Evolutionary conservation across 2,329 filamentous ascomycete genomes (phyloP).

Genomic region (Phaeosphaeria sp.): DNA sequence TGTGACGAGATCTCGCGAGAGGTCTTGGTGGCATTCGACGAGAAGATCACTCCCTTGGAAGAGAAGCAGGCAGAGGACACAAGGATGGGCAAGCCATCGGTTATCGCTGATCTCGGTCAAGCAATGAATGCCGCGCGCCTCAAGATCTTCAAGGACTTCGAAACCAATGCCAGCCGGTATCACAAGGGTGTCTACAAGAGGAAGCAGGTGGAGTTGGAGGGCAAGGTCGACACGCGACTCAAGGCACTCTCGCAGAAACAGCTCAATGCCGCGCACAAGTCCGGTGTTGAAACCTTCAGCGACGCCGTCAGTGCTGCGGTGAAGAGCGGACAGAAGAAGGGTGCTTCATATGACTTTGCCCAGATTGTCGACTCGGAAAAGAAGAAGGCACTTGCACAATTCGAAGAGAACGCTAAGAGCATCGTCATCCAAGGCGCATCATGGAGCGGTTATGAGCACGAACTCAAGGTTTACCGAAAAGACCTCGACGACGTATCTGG

Average conservation of each 20-base stretch:
- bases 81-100: slow-evolving; percentile 73
- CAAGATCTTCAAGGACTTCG: slow-evolving; percentile 82
- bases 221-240: slow-evolving; percentile 85
- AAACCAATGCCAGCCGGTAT: slow-evolving; percentile 88
- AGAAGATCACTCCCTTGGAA: slow-evolving; percentile 81
- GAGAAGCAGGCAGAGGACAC: slow-evolving; percentile 80
- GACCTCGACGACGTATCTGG: slow-evolving; percentile 89
- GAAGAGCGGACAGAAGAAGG: slow-evolving; percentile 91
- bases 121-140: slow-evolving; percentile 75
- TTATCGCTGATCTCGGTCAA: slow-evolving; percentile 77
- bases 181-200: slow-evolving; percentile 93
- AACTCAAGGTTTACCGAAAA: slow-evolving; percentile 81
- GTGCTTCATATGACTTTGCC: slow-evolving; percentile 90
- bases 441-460: slow-evolving; percentile 88
- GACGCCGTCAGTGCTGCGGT: slow-evolving; percentile 87
- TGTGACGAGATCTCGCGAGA: slow-evolving; percentile 96
- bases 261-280: slow-evolving; percentile 85
- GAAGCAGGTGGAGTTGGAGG: slow-evolving; percentile 84
- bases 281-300: slow-evolving; percentile 81
- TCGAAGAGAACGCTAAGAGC: slow-evolving; percentile 76
- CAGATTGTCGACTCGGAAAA: slow-evolving; percentile 90
- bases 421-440: slow-evolving; percentile 78
- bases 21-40: slow-evolving; percentile 83
- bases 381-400: slow-evolving; percentile 74
- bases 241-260: slow-evolving; percentile 91